Base-by-base conservation (phyloP, 108 stramenopile species). In the Cyclotella distinguenda region DNA sequence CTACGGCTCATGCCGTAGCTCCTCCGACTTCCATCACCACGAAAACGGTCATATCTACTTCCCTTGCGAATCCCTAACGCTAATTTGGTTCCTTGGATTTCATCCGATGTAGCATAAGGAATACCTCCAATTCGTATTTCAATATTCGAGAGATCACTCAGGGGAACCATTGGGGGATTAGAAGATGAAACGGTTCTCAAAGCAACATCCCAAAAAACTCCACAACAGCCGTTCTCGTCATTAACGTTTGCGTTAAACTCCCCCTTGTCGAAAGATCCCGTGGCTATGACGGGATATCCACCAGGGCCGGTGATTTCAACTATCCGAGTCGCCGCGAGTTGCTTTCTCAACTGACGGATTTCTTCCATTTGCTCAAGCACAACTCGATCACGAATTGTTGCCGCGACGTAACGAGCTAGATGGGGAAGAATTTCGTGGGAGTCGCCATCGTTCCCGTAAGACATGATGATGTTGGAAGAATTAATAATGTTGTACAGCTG, bases 321-420 rank as follows among this genome's bases (percentile, higher is more conserved):
- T 15, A 15, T 18, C 48, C 67, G 57, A 22, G 72, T 55, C 33
- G 60, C 32, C n/a, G 45, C 31, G 6, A 74, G 36, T 60, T 77
- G 52, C 8, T 40, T 23, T 34, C 47, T 49, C 4, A 83, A 53
- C 5, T 27, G 19, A 25, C 47, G 8, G 12, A 64, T 61, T 51
- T 79, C 78, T 47, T 79, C 65, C 34, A 63, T 39, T 72, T 70
- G 46, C 4, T 79, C 78, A 6, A 67, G 21, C 4, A 80, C 60
- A 1, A 68, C 71, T 34, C 69, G 61, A 45, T 83, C 82, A 11
- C 74, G 69, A 11, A 83, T 23, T 16, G 74, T 63, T 26, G 82
- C 82, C 23, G 78, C 77, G 28, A 83, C 82, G 45, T 79, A 70
- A 9, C 61, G 65, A 28, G 78, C 82, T 32, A 82, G 32, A 26